A percentile compares a stretch with the other conserved stretches of the same genome.
Conservation (phyloP, 345 rosid genomes). For the Populus tremula region DNA sequence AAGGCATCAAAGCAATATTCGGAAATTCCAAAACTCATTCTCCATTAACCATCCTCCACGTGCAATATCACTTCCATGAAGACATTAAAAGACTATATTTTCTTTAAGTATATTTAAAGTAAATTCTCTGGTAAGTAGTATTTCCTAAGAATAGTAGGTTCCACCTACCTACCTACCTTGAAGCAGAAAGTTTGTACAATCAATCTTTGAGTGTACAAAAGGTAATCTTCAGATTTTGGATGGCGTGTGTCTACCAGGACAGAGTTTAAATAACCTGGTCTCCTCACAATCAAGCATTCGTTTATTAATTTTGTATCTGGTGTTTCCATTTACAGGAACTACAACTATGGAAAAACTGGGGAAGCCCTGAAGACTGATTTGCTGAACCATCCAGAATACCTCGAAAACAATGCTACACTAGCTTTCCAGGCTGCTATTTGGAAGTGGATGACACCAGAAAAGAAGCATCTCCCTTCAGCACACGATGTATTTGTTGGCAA, state of each 20-base stretch:
- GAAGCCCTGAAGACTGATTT: constrained; percentile 67
- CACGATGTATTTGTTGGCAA: constrained; percentile 71
- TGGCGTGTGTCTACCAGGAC: neutral
- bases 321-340: constrained; percentile 50
- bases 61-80: neutral
- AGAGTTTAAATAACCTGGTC: neutral
- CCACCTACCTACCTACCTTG: neutral
- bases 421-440: constrained; percentile 79
- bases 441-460: constrained; percentile 88
- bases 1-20: too few relatives aligned
- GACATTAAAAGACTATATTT: neutral
- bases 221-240: neutral
- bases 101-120: neutral
- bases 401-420: constrained; percentile 71
- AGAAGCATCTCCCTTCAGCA: constrained; percentile 72
- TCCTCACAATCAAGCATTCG: neutral
- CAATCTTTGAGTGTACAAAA: neutral
- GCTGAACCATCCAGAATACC: constrained; percentile 63
- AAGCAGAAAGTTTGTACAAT: neutral
- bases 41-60: too few relatives aligned
- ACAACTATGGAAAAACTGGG: constrained; percentile 76
- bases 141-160: neutral
- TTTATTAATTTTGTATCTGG: neutral
- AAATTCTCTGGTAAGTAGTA: neutral
- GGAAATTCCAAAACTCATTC: too few relatives aligned